A percentile compares a stretch with the other conserved stretches of the same genome.
Evolutionary conservation across 2,329 filamentous ascomycete genomes (phyloP).

Genomic region (Helicocarpus griseus): DNA sequence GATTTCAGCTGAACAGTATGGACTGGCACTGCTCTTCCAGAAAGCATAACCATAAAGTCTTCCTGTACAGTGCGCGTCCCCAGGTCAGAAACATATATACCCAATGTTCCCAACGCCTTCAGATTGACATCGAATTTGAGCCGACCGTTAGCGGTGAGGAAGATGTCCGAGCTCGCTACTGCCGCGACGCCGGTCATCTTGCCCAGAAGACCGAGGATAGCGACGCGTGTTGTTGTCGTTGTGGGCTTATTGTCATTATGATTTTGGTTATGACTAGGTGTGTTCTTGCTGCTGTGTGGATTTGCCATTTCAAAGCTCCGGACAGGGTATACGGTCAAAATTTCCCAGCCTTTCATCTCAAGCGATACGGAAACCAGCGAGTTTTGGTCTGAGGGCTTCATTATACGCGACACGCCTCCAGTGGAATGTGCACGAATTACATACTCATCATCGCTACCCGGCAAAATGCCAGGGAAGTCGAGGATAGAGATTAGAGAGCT

Average conservation of each 20-base stretch:
- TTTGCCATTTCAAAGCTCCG: conserved; percentile 40
- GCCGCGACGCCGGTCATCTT: conserved; percentile 89
- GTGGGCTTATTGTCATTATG: conserved; percentile 18
- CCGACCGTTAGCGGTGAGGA: conserved; percentile 48
- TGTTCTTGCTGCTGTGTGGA: conserved; percentile 28
- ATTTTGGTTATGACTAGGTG: conserved; percentile 25
- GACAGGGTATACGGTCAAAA: conserved; percentile 65
- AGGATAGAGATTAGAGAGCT: conserved; percentile 61
- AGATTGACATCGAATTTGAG: conserved; percentile 58
- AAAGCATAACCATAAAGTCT: conserved; percentile 66
- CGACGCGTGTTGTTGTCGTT: conserved; percentile 42
- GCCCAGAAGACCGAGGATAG: conserved; percentile 66
- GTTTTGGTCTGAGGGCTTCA: conserved; percentile 22
- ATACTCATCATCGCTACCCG: conserved; percentile 45
- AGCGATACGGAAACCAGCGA: conserved; percentile 55
- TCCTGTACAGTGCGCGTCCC: conserved; percentile 49
- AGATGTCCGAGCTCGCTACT: conserved; percentile 53
- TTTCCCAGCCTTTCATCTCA: conserved; percentile 62
- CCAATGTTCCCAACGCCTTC: conserved; percentile 65
- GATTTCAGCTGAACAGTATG: conserved; percentile 50
- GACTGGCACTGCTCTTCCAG: conserved; percentile 58
- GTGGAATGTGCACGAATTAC: conserved; percentile 63
- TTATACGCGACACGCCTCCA: conserved; percentile 45
- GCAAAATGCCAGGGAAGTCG: conserved; percentile 61
- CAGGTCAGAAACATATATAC: conserved; percentile 67